Evolutionary conservation across 2,329 filamentous ascomycete species (phyloP), one percentile per base, ranked within the genome.

Genomic region (Pseudocercospora pini-densiflorae): DNA sequence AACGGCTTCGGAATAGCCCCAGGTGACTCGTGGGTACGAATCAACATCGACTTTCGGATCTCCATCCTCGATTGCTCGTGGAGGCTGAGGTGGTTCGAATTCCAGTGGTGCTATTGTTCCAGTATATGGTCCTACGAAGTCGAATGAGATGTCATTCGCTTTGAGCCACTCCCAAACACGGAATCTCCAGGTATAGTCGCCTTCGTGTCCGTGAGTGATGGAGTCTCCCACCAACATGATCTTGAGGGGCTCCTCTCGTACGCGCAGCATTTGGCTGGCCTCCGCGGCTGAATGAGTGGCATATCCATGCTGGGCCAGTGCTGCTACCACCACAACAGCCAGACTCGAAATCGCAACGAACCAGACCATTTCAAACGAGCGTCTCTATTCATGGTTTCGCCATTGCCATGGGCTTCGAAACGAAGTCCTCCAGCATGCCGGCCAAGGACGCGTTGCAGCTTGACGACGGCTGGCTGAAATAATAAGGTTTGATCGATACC

Each of bases 161-260:
- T 66, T 66, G 59, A 81, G 74, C 80, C 80, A 83, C 57, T 81
- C 63, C 75, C 77, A 81, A 12, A 83, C 68, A 4, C 80, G 75
- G 59, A 79, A 83, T 8, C 81, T 75, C 81, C 81, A 82, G 9
- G 80, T 82, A 60, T 74, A 80, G 66, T 82, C 80, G 31, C 78
- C 79, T 63, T 82, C 79, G 24, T 67, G 53, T 33, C 71, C 72
- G 23, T 73, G 71, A 24, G 71, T 73, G 31, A 74, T 74, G 29
- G 66, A 70, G 57, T 74, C 71, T 47, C 72, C 72, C 19, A 69
- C 65, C 23, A 73, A 66, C 65, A 74, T 71, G 16, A 72, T 51
- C 58, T 62, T 69, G 23, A 62, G 53, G 6, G 63, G 59, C n/a
- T 14, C 29, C 3, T 31, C 43, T 31, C 9, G 24, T 4, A 16